These are phyloP conservation scores for Colletotrichum sidae DNA, from an alignment of 2,329 filamentous ascomycete species.

Conservation along the genomic window DNA sequence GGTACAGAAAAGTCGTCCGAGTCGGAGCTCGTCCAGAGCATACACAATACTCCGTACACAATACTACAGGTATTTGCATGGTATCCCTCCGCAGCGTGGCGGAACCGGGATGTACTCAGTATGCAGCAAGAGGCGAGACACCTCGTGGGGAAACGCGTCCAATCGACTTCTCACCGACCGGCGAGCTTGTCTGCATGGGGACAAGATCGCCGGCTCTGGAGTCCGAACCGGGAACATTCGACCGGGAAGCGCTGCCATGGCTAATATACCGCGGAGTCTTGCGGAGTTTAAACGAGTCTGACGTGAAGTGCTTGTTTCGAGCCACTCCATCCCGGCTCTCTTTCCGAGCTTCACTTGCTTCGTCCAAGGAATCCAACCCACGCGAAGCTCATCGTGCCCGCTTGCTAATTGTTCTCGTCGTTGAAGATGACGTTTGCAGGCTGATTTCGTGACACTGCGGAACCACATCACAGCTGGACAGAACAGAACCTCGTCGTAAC, in stretches of 20 bases:
- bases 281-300: slow-evolving; percentile 32
- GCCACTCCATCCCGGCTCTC: background rate
- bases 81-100: slow-evolving; percentile 15
- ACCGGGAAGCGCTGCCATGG: slow-evolving; percentile 9
- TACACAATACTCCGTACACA: too few relatives aligned
- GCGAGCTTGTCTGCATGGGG: slow-evolving; percentile 6
- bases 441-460: slow-evolving; percentile 14
- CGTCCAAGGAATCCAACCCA: too few relatives aligned
- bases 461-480: slow-evolving; percentile 2
- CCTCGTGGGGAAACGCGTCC: slow-evolving; percentile 22
- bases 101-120: background rate
- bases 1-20: background rate
- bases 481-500: background rate
- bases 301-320: slow-evolving; percentile 30
- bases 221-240: slow-evolving; percentile 9
- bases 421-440: slow-evolving; percentile 13
- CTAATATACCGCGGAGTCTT: slow-evolving; percentile 27
- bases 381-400: slow-evolving; percentile 5
- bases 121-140: background rate
- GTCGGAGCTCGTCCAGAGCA: too few relatives aligned
- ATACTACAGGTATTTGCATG: slow-evolving; percentile 4
- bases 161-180: slow-evolving; percentile 18
- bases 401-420: background rate
- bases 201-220: slow-evolving; percentile 7
- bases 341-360: background rate